These are phyloP conservation scores for Penicillium canescens DNA, from an alignment of 495 filamentous ascomycete species.

Conservation along the genomic window DNA sequence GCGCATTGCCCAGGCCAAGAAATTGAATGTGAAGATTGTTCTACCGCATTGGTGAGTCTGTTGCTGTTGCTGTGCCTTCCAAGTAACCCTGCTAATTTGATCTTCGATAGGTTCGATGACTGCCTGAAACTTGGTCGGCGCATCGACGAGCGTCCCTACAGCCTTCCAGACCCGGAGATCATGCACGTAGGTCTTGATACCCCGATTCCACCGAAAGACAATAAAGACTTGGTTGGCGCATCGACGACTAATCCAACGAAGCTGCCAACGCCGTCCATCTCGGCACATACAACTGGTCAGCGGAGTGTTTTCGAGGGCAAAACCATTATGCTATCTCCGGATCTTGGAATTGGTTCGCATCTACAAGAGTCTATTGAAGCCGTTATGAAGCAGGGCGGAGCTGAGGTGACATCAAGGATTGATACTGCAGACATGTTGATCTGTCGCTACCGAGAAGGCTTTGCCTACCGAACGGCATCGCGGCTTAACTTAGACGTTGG, in stretches of 20 bases:
- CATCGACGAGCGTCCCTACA: conserved; percentile 86
- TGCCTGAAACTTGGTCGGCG: conserved; percentile 87
- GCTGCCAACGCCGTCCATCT: conserved; percentile 45
- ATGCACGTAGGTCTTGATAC: conserved; percentile 55
- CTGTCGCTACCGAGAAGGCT: conserved; percentile 82
- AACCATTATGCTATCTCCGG: conserved; percentile 58
- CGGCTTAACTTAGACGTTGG: conserved; percentile 78
- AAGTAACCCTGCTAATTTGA: too few species aligned
- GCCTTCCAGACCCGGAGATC: conserved; percentile 83
- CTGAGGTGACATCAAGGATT: conserved; percentile 64
- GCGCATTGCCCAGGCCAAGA: conserved; percentile 58
- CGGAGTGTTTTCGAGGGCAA: conserved; percentile 58
- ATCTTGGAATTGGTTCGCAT: conserved; percentile 67
- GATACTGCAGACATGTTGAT: conserved; percentile 77
- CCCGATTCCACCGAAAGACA: conserved; percentile 53
- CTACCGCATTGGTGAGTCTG: conserved; percentile 83
- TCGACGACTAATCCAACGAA: conserved; percentile 62
- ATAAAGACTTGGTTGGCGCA: conserved; percentile 70
- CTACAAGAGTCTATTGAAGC: conserved; percentile 65
- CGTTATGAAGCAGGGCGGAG: conserved; percentile 68
- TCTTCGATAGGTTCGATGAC: conserved; percentile 79
- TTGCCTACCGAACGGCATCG: conserved; percentile 74
- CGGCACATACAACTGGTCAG: conserved; percentile 27
- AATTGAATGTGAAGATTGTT: conserved; percentile 75
- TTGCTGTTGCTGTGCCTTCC: too few species aligned